These are phyloP conservation scores for Penicillium lagena DNA, from an alignment of 495 filamentous ascomycete genomes.

Conservation along the genomic window DNA sequence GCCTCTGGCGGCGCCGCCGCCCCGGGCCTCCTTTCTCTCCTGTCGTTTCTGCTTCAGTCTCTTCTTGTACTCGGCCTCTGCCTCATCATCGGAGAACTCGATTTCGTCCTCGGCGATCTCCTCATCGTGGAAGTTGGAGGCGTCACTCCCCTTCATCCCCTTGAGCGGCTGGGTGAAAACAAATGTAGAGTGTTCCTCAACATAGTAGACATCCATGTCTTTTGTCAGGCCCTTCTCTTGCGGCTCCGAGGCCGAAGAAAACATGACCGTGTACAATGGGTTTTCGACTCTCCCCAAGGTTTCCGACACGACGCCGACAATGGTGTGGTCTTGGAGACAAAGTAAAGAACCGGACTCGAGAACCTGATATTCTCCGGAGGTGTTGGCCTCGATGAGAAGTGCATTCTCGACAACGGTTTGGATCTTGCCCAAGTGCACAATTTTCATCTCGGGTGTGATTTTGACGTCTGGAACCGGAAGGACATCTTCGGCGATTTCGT, in stretches of 20 bases:
- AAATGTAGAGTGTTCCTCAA: constrained; percentile 64
- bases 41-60: constrained; percentile 57
- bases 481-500: constrained; percentile 63
- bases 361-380: constrained; percentile 73
- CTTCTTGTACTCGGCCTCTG: constrained; percentile 74
- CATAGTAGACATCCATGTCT: constrained; percentile 71
- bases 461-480: constrained; percentile 67
- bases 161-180: constrained; percentile 80
- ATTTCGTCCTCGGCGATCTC: constrained; percentile 79
- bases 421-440: constrained; percentile 65
- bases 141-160: constrained; percentile 76
- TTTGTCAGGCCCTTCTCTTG: constrained; percentile 53
- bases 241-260: constrained; percentile 59
- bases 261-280: constrained; percentile 74
- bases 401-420: constrained; percentile 69
- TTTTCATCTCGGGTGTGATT: constrained; percentile 68
- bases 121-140: constrained; percentile 90
- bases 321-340: constrained; percentile 65
- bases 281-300: constrained; percentile 75
- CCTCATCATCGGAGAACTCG: constrained; percentile 95
- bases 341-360: constrained; percentile 78
- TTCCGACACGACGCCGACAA: constrained; percentile 76
- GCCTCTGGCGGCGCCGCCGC: constrained; percentile 25
- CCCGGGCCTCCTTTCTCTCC: constrained; percentile 37
- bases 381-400: constrained; percentile 72